Evolutionary conservation across 192 early-diverging fungal species (phyloP).

Genomic region (Podila horticola): DNA sequence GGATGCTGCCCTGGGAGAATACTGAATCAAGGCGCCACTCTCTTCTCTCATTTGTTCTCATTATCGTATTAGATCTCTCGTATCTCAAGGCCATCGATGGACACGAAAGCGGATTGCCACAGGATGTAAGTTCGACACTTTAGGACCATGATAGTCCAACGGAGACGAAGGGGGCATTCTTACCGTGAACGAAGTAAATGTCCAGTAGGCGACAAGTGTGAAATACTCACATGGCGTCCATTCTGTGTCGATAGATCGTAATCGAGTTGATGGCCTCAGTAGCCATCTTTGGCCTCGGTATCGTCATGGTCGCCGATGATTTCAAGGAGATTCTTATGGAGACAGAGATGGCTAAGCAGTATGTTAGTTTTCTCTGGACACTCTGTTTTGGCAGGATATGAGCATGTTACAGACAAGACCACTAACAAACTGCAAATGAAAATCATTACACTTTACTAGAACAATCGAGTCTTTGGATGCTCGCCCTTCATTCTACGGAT

Average conservation of each 20-base stretch:
- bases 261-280: constrained; percentile 61
- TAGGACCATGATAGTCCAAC: background rate
- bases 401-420: background rate
- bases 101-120: constrained; percentile 51
- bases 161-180: background rate
- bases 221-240: background rate
- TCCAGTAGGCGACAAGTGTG: background rate
- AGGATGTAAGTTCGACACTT: constrained; percentile 49
- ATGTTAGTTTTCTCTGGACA: constrained; percentile 20
- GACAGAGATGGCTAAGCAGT: constrained; percentile 68
- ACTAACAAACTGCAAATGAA: background rate
- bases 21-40: too few species aligned
- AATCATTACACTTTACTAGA: constrained; percentile 34
- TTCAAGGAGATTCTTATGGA: constrained; percentile 70
- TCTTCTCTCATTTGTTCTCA: background rate
- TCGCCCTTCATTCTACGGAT: constrained; percentile 67
- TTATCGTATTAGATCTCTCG: constrained; percentile 54
- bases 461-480: constrained; percentile 70
- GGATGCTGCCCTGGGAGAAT: background rate
- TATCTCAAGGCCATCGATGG: constrained; percentile 64
- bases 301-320: constrained; percentile 60
- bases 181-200: background rate
- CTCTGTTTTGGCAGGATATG: background rate
- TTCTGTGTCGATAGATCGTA: constrained; percentile 49
- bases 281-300: constrained; percentile 56